phyloP scores from a whole-genome alignment of 768 basidiomycete species.

The Leccinum variicolor region DNA sequence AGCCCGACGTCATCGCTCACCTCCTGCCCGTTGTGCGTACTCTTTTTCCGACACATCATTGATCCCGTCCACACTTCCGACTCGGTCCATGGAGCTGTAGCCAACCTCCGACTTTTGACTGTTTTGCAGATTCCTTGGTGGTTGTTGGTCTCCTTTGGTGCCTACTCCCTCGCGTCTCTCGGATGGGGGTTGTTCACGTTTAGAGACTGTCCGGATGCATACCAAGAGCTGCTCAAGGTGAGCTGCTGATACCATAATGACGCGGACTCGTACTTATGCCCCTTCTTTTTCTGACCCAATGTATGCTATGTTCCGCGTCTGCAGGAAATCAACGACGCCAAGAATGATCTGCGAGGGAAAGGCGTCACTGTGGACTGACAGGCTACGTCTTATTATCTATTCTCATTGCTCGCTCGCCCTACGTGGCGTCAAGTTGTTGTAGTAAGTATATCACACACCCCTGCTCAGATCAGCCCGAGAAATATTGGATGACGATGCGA shows the following conservation, averaged over 20 bases:
- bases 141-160: constrained; percentile 75
- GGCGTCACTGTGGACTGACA: constrained; percentile 59
- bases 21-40: constrained; percentile 16
- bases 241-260: background rate
- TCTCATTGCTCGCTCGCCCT: background rate
- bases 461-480: background rate
- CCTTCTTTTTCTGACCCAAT: background rate
- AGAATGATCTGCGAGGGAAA: constrained; percentile 53
- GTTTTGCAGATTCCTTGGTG: constrained; percentile 70
- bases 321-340: constrained; percentile 61
- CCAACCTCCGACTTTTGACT: background rate
- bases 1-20: background rate
- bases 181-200: constrained; percentile 74
- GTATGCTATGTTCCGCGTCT: background rate
- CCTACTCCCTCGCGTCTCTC: constrained; percentile 74
- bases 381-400: background rate
- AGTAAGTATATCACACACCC: background rate
- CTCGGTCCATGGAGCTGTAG: background rate
- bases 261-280: background rate
- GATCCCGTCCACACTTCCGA: background rate
- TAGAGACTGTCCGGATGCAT: constrained; percentile 77
- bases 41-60: background rate
- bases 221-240: constrained; percentile 62
- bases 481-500: background rate
- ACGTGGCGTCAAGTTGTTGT: background rate